A percentile compares a stretch with the other conserved stretches of the same genome.
Evolutionary conservation across 768 basidiomycete genomes (phyloP).

Genomic region (Heimioporus sp.): DNA sequence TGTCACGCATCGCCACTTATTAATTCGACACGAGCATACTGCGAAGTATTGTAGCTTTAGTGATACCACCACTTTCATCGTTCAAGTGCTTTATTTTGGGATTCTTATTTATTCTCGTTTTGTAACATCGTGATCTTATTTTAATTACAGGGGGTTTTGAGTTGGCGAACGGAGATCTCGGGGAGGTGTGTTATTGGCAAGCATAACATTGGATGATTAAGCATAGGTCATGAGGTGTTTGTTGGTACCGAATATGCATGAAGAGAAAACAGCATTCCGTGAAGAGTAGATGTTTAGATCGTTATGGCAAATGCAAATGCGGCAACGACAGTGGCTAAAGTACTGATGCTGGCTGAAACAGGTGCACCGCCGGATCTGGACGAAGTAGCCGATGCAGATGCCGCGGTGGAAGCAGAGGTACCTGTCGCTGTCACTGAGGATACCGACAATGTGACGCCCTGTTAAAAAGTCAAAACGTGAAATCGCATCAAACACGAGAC

Average conservation of each 20-base stretch:
- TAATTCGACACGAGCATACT: slow-evolving; percentile 24
- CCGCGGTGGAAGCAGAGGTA: slow-evolving; percentile 3
- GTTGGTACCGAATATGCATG: too few species aligned
- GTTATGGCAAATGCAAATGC: too few species aligned
- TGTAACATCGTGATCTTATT: background rate
- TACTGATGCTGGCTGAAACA: too few species aligned
- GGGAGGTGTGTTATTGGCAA: too few species aligned
- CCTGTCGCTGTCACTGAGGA: background rate
- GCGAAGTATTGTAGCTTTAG: slow-evolving; percentile 25
- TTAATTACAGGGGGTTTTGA: slow-evolving; percentile 9
- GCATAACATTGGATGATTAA: too few species aligned
- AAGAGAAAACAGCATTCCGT: too few species aligned
- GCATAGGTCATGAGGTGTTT: too few species aligned
- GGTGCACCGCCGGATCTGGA: too few species aligned
- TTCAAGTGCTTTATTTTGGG: slow-evolving; percentile 22
- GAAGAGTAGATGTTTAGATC: too few species aligned
- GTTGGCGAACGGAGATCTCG: too few species aligned
- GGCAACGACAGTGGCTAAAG: too few species aligned
- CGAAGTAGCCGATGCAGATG: too few species aligned
- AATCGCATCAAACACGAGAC: background rate
- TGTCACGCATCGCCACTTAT: slow-evolving; percentile 15
- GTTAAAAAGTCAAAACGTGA: background rate
- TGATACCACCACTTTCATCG: slow-evolving; percentile 25
- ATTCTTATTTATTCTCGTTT: background rate
- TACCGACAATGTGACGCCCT: slow-evolving; percentile 54